Base-by-base conservation (phyloP, 1,284 basidiomycete genomes). In the Microbotryomycetes sp. region DNA sequence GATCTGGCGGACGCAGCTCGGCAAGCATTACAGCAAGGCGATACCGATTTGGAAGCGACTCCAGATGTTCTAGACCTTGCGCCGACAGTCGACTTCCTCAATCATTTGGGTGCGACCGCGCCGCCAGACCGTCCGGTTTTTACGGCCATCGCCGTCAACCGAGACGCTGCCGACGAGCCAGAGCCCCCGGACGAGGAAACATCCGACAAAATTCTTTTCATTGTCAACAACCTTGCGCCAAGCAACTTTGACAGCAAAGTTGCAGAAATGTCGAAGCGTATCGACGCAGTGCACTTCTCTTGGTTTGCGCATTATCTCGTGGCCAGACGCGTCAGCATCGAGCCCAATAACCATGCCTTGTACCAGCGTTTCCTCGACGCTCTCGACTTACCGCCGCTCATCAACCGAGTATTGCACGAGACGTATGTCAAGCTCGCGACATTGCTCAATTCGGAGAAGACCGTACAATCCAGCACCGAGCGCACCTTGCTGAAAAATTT, bases 221-320 rank as follows among this genome's bases (percentile, higher is more conserved):
- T 97, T 71, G 86, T 99, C 77, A 99, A 98, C 80, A 97, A 99
- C 71, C 82, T 99, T 56, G 91, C 94, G 1, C 89, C 91, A 3
- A 89, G 81, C 76, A 98, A 98, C 75, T 91, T 97, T 68, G 91
- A 93, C 46, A 73, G 81, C 30, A 97, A 97, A 76, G 78, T 92
- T 35, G 75, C 78, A 47, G 92, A 96, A 72, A 91, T 97, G 84
- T 80, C 81, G 62, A 83, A 84, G 54, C 79, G 87, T 59, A 92
- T 93, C 75, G 82, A 87, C 52, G 85, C 90, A 67, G 79, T 83
- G 53, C 85, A 91, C 72, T 84, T 92, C 45, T 82, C 88, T 60
- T 99, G 96, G 96, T 96, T 99, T 74, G 93, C 96, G 46, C 87
- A 93, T 74, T 98, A 98, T 76, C 82, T 99, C 49, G 91, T 98